Evolutionary conservation across 495 filamentous ascomycete species (phyloP), one percentile per base, ranked within the genome.

Genomic region (Aspergillus affinis): DNA sequence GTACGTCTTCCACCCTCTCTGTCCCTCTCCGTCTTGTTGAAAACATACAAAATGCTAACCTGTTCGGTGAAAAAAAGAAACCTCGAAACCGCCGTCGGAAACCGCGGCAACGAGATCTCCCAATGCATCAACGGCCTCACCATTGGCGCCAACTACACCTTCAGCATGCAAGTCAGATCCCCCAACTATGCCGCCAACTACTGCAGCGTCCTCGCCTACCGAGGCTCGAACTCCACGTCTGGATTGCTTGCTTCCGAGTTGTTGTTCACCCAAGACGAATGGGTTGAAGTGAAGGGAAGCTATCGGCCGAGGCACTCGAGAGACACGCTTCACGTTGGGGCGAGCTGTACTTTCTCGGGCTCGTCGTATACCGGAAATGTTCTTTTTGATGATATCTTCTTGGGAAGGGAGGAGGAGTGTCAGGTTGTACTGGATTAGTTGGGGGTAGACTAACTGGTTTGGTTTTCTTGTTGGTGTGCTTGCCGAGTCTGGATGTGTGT

Each of bases 41-140:
- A 19, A 30, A 48, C 26, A 7, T 3, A 4, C 52, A 32, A 27
- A 15, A 6, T 29, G 2, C n/a, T 32, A 47, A 13, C 47, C 30
- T 44, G 6, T 36, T 9, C n/a, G n/a, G n/a, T 36, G 2, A 8
- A 36, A 36, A 9, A 36, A 2, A 70, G 69, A 0, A 51, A 65
- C 18, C 52, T 69, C 1, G 55, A 64, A 61, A 73, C 66, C 17
- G 61, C 65, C 48, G 45, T 66, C 26, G 61, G 65, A 36, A 69
- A 69, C 44, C 57, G 60, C 32, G 60, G 55, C 30, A 68, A 69
- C 60, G 50, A 61, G 18, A 61, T 71, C 48, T 65, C 69, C 6
- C 66, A 71, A 29, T 20, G 20, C 21, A 17, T 69, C 12, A 53
- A 51, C 0, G 20, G 55, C 48, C 63, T 73, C 7, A 54, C 54